Percentiles rank a stretch among this genome's conserved stretches.
These are phyloP conservation scores for Cetraspora pellucida DNA, from an alignment of 192 early-diverging fungal species.

Conservation along the genomic window DNA sequence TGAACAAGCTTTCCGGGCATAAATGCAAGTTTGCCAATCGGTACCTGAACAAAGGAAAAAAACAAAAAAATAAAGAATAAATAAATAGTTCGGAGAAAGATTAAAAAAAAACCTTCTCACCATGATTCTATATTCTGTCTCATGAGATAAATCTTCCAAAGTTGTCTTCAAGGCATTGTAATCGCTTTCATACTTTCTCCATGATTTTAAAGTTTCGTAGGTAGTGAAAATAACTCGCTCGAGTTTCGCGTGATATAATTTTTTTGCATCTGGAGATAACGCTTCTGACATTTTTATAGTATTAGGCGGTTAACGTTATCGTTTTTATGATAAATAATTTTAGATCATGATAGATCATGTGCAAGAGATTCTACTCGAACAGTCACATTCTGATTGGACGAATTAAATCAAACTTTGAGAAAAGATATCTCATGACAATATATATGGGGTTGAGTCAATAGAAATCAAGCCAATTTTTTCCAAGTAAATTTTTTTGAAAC, in stretches of 20 bases:
- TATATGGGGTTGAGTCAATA: too few species aligned
- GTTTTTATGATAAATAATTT: too few species aligned
- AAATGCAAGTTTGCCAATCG: conserved; percentile 85
- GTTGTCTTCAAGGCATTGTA: conserved; percentile 55
- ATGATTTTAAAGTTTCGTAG: conserved; percentile 47
- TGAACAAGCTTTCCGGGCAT: conserved; percentile 84
- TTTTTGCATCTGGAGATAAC: not conserved
- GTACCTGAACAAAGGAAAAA: conserved; percentile 58
- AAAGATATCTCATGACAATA: too few species aligned
- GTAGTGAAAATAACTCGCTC: conserved; percentile 42
- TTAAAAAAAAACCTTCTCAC: conserved; percentile 36
- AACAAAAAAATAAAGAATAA: conserved; percentile 7
- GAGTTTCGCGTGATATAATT: conserved; percentile 39
- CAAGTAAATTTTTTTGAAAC: too few species aligned
- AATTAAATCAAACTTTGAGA: too few species aligned
- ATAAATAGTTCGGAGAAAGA: not conserved
- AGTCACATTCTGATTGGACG: too few species aligned
- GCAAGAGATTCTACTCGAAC: too few species aligned
- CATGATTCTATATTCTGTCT: conserved; percentile 55
- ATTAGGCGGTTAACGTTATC: too few species aligned
- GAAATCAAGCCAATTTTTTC: too few species aligned
- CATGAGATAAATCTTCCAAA: conserved; percentile 49
- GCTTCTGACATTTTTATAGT: too few species aligned
- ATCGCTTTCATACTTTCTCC: conserved; percentile 61
- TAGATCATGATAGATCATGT: too few species aligned